Evolutionary conservation across 768 basidiomycete genomes (phyloP), one percentile per base, ranked within the genome.

Genomic region (Exidia glandulosa): DNA sequence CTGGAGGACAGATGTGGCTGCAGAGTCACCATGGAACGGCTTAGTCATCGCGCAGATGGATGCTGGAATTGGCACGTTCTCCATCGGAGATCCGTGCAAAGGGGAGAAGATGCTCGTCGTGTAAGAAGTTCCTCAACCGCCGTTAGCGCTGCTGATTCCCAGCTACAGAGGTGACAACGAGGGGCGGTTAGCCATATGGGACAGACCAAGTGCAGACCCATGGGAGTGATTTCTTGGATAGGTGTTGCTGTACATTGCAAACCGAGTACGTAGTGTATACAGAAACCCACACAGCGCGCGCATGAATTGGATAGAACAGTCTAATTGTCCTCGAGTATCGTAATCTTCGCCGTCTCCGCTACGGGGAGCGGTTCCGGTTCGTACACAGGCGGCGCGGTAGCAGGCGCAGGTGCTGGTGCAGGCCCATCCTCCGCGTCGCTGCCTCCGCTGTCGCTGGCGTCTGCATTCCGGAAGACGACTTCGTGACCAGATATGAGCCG

Each of bases 401-500:
- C 59, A 45, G 36, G 54, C 25, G 57, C 60, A 19, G 57, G 36
- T 5, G 48, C 60, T 19, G 33, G 41, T 19, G 41, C 16, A 19
- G 41, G 41, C 6, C 41, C 56, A 45, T 31, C 54, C 37, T 59
- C 50, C 29, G 58, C 64, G 14, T 65, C 66, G 2, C 69, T 72
- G 3, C 69, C 71, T 16, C 76, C 75, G 10, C 75, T 78, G 55
- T 73, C 76, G 56, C 68, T 74, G 59, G 77, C 80, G 59, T 82
- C 81, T 7, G 79, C 82, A 9, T 80, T 69, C 64, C 72, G 75
- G 68, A 85, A 84, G 34, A 79, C 73, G 19, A 94, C 71, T 66
- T 85, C 89, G 65, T 82, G 81, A 61, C 88, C 91, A 60, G 83
- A 88, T 0, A 94, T 84, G 32, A 95, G 72, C 63, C 92, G 79